A percentile compares a stretch with the other conserved stretches of the same genome.
Conservation (phyloP, 179 eudicot genomes). For the Beta corolliflora region DNA sequence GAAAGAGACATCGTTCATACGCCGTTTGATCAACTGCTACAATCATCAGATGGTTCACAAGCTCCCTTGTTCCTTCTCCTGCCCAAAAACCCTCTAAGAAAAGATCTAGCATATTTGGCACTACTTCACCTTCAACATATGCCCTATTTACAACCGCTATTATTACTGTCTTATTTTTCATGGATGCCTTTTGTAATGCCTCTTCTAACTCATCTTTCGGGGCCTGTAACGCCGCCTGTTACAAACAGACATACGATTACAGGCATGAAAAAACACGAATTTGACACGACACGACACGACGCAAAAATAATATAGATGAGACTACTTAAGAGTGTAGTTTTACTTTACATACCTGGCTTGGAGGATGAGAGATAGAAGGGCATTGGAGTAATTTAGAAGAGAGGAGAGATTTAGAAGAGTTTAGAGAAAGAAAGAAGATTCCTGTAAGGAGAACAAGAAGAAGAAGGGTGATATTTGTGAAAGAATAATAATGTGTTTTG, state of each 20-base stretch:
- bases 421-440: neutral
- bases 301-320: no score
- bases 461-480: slow-evolving; percentile 16
- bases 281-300: neutral
- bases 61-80: slow-evolving; percentile 55
- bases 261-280: no score
- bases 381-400: slow-evolving; percentile 18
- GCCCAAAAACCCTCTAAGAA: slow-evolving; percentile 75
- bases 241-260: neutral
- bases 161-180: slow-evolving; percentile 55
- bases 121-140: slow-evolving; percentile 49
- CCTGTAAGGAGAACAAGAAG: slow-evolving; percentile 11
- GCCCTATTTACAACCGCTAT: slow-evolving; percentile 62
- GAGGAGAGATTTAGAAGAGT: slow-evolving; percentile 16
- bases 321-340: no score
- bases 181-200: slow-evolving; percentile 43
- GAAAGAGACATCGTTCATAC: slow-evolving; percentile 57
- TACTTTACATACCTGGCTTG: slow-evolving; percentile 26
- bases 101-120: slow-evolving; percentile 58
- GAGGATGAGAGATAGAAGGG: neutral
- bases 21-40: slow-evolving; percentile 68
- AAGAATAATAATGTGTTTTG: neutral
- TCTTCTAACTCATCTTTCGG: slow-evolving; percentile 26
- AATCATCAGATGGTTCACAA: slow-evolving; percentile 49
- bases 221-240: neutral